Evolutionary conservation across 2,329 filamentous ascomycete genomes (phyloP).

Genomic region (Aspergillus chevalieri): DNA sequence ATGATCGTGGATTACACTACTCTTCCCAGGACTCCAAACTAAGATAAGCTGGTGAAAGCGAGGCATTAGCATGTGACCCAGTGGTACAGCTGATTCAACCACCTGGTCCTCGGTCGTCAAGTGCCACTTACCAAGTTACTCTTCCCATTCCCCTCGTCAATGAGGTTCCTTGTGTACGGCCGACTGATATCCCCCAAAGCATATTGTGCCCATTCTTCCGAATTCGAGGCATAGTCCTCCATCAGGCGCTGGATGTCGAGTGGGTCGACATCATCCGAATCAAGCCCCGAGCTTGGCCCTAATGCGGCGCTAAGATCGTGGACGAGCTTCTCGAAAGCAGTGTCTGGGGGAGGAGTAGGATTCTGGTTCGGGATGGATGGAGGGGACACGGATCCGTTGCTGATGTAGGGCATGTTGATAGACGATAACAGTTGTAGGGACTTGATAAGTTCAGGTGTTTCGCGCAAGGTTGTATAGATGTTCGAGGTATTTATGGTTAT

Average conservation of each 20-base stretch:
- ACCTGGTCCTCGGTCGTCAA: neutral
- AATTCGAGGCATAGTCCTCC: constrained; percentile 63
- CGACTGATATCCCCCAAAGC: constrained; percentile 64
- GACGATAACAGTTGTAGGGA: neutral
- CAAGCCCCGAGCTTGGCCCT: constrained; percentile 73
- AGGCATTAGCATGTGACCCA: constrained; percentile 5
- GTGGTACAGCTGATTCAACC: neutral
- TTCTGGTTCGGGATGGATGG: constrained; percentile 4
- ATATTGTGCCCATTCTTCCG: constrained; percentile 67
- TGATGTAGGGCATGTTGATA: constrained; percentile 30
- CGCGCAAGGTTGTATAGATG: neutral
- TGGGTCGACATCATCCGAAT: constrained; percentile 74
- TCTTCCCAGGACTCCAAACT: constrained; percentile 81
- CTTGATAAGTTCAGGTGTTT: neutral
- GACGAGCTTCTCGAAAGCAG: constrained; percentile 63
- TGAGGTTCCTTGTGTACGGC: constrained; percentile 79
- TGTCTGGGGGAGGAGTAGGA: constrained; percentile 7
- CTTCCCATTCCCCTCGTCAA: constrained; percentile 82
- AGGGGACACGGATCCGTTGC: constrained; percentile 11
- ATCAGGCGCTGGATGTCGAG: constrained; percentile 65
- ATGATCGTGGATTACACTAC: constrained; percentile 81
- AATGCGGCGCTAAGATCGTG: constrained; percentile 66
- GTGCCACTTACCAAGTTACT: constrained; percentile 58
- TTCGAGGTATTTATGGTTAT: neutral
- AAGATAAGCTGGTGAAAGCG: constrained; percentile 62